These are phyloP conservation scores for Camelina hispida DNA, from an alignment of 345 rosid genomes.

Conservation along the genomic window DNA sequence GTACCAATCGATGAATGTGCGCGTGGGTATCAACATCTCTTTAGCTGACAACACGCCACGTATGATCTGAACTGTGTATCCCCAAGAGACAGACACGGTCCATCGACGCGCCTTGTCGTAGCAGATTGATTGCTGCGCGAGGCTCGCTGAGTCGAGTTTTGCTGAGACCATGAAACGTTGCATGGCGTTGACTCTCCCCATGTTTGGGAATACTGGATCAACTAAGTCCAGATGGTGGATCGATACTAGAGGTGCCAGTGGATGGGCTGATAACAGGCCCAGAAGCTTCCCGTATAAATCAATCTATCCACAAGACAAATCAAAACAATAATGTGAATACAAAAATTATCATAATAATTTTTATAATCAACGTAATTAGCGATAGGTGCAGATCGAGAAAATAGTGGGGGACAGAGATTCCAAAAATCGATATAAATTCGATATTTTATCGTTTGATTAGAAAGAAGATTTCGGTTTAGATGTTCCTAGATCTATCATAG, in stretches of 20 bases:
- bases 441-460: background rate
- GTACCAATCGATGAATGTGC: slow-evolving; percentile 74
- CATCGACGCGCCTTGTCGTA: slow-evolving; percentile 59
- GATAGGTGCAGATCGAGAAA: background rate
- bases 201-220: slow-evolving; percentile 68
- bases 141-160: slow-evolving; percentile 63
- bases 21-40: slow-evolving; percentile 56
- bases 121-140: slow-evolving; percentile 76
- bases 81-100: slow-evolving; percentile 86
- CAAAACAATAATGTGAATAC: background rate
- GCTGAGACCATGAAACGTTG: slow-evolving; percentile 51
- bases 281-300: slow-evolving; percentile 64
- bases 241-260: slow-evolving; percentile 66
- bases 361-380: too few relatives aligned
- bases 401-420: slow-evolving; percentile 14
- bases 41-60: slow-evolving; percentile 57
- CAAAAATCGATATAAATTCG: slow-evolving; percentile 16
- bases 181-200: slow-evolving; percentile 53
- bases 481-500: slow-evolving; percentile 29
- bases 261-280: slow-evolving; percentile 83
- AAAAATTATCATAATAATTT: background rate
- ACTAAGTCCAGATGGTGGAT: slow-evolving; percentile 74
- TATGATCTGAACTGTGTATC: slow-evolving; percentile 66
- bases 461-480: background rate
- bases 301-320: slow-evolving; percentile 39